phyloP scores from a whole-genome alignment of 108 stramenopile genomes.

The Pseudonitzschia multistriata region DNA sequence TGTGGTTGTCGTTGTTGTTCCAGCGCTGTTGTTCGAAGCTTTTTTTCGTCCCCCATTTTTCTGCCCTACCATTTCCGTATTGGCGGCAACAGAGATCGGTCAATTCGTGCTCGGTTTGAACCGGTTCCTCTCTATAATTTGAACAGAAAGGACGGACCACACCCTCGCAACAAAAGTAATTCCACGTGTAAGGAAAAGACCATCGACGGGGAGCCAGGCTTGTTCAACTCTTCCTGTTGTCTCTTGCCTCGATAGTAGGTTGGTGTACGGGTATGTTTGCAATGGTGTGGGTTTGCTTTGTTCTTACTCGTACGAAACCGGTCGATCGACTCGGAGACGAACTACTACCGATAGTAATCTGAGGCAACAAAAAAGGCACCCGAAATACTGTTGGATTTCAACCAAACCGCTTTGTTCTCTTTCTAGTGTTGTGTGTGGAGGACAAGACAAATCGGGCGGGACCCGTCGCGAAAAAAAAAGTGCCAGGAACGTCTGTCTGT shows the following conservation, averaged over 20 bases:
- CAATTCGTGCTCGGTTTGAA: neutral
- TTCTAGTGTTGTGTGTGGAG: no score
- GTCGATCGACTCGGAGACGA: neutral
- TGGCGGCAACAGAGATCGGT: neutral
- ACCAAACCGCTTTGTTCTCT: no score
- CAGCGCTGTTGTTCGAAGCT: slow-evolving; percentile 2
- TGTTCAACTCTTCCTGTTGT: neutral
- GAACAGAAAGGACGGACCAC: neutral
- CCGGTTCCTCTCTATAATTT: neutral
- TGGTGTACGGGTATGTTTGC: neutral
- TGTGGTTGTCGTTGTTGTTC: slow-evolving; percentile 1
- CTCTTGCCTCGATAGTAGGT: neutral
- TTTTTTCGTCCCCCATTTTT: slow-evolving; percentile 13
- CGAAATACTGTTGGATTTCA: no score
- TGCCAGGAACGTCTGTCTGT: no score
- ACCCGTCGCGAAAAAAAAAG: no score
- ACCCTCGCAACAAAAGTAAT: neutral
- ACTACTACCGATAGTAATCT: neutral
- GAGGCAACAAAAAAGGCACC: neutral
- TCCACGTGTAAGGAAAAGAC: neutral
- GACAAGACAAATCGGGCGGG: no score
- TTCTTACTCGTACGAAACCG: neutral
- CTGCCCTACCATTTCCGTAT: slow-evolving; percentile 12
- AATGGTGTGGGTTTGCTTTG: neutral
- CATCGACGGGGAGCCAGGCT: neutral